A percentile compares a stretch with the other conserved stretches of the same genome.
These are phyloP conservation scores for Zygosaccharomyces pseudorouxii DNA, from an alignment of 805 yeast genomes.

Conservation along the genomic window DNA sequence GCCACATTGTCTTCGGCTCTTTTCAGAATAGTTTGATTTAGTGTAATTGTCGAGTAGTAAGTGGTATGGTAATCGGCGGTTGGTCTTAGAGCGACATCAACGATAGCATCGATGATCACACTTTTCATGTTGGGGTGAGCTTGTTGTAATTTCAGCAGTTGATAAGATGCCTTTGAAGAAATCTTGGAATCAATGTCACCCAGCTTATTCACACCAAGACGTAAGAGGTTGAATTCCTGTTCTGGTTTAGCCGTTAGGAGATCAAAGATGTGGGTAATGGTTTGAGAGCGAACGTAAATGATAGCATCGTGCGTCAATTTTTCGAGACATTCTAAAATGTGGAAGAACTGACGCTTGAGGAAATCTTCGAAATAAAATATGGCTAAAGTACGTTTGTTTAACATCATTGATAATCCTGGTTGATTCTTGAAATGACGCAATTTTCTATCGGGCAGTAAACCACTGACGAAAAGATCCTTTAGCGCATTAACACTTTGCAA, in stretches of 20 bases:
- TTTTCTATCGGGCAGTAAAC: conserved; percentile 83
- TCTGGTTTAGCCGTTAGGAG: conserved; percentile 84
- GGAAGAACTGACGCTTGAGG: conserved; percentile 70
- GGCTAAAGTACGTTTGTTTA: conserved; percentile 56
- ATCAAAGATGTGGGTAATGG: conserved; percentile 72
- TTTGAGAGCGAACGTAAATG: conserved; percentile 75
- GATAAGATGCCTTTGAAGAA: conserved; percentile 80
- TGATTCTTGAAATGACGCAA: conserved; percentile 76
- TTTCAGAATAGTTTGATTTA: conserved; percentile 88
- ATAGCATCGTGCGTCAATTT: conserved; percentile 85
- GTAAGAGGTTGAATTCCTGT: conserved; percentile 87
- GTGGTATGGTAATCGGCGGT: conserved; percentile 80
- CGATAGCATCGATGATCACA: conserved; percentile 70
- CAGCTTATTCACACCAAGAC: conserved; percentile 86
- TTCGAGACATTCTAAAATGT: conserved; percentile 72
- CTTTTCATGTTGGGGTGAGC: conserved; percentile 94
- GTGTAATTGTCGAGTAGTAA: conserved; percentile 80
- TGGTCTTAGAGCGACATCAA: conserved; percentile 72
- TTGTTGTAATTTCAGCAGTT: conserved; percentile 73
- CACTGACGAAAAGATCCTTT: conserved; percentile 80
- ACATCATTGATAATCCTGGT: conserved; percentile 43
- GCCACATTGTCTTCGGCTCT: conserved; percentile 76
- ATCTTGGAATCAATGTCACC: conserved; percentile 93
- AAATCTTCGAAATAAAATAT: conserved; percentile 85
- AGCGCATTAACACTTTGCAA: conserved; percentile 84